Evolutionary conservation across 495 filamentous ascomycete genomes (phyloP), one percentile per base, ranked within the genome.

Genomic region (Penicillium soppii): DNA sequence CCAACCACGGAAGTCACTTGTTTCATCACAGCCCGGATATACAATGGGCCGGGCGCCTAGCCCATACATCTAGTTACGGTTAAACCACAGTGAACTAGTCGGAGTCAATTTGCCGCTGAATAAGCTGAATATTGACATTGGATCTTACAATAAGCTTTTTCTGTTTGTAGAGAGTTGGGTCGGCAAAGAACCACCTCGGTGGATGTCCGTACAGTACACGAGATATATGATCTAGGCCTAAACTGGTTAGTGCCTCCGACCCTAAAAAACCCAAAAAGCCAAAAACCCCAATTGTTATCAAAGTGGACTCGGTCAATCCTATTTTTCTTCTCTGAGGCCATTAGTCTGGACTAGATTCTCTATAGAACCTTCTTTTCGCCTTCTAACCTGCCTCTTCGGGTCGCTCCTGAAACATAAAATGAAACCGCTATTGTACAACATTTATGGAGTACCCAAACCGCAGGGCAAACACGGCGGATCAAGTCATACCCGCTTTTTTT

Each of bases 1-100:
- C 21, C 5, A 9, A 27, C 23, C 27, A 45, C 29, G 9, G 46
- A 15, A 20, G n/a, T 44, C 10, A 9, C 8, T 32, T 50, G 37
- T 50, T 50, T 50, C 47, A 50, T 33, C 38, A 27, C 20, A 25
- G 5, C 33, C 45, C 38, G 38, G 38, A 36, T 43, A 13, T 36
- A 36, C 36, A n/a, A 38, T 50, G 27, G 4, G 15, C 19, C n/a
- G 15, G n/a, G 47, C 38, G 22, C 30, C 47, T 43, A 17, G 47
- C 25, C 25, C 27, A 35, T 35, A 36, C 9, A 21, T 26, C 15
- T 5, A 2, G 27, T 32, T n/a, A n/a, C 23, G 42, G 27, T 5
- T 22, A 21, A 21, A 29, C 22, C 33, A 19, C 45, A 25, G 45
- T 17, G 19, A 21, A 38, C 4, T 9, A 32, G 15, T 30, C 15